A percentile compares a stretch with the other conserved stretches of the same genome.
Evolutionary conservation across 2,329 filamentous ascomycete species (phyloP).

Genomic region (Verticillium zaregamsianum): DNA sequence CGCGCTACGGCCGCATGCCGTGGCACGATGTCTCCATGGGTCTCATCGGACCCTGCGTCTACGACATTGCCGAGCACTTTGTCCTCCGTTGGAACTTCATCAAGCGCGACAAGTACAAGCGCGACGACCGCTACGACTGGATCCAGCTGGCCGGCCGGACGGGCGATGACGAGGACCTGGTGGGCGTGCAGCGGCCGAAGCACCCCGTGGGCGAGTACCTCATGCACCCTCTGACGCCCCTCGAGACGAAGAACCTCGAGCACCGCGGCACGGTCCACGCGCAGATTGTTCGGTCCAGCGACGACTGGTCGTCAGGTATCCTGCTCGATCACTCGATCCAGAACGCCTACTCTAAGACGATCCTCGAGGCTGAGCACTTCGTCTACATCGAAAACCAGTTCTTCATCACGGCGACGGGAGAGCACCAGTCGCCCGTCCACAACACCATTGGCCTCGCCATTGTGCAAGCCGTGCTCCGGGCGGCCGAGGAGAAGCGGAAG

Average conservation of each 20-base stretch:
- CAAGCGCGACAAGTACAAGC: slow-evolving; percentile 97
- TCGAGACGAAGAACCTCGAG: slow-evolving; percentile 61
- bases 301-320: slow-evolving; percentile 92
- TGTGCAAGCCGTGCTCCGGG: slow-evolving; percentile 81
- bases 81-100: slow-evolving; percentile 93
- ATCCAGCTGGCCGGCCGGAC: slow-evolving; percentile 72
- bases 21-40: slow-evolving; percentile 98
- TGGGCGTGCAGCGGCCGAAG: slow-evolving; percentile 83
- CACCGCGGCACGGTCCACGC: slow-evolving; percentile 72
- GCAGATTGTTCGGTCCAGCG: slow-evolving; percentile 84
- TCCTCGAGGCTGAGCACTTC: slow-evolving; percentile 82
- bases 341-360: slow-evolving; percentile 81
- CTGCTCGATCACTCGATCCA: slow-evolving; percentile 80
- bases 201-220: slow-evolving; percentile 87
- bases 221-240: slow-evolving; percentile 69
- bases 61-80: slow-evolving; percentile 95
- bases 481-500: slow-evolving; percentile 76
- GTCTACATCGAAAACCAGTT: slow-evolving; percentile 99
- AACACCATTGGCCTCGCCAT: slow-evolving; percentile 87
- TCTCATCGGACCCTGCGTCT: slow-evolving; percentile 81
- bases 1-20: slow-evolving; percentile 90
- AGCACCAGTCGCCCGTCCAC: slow-evolving; percentile 79
- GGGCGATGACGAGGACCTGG: slow-evolving; percentile 75
- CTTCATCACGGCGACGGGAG: slow-evolving; percentile 91
- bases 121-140: slow-evolving; percentile 80